Percentiles rank a stretch among this genome's conserved stretches.
phyloP scores from a whole-genome alignment of 345 rosid species.

The Populus nigra region DNA sequence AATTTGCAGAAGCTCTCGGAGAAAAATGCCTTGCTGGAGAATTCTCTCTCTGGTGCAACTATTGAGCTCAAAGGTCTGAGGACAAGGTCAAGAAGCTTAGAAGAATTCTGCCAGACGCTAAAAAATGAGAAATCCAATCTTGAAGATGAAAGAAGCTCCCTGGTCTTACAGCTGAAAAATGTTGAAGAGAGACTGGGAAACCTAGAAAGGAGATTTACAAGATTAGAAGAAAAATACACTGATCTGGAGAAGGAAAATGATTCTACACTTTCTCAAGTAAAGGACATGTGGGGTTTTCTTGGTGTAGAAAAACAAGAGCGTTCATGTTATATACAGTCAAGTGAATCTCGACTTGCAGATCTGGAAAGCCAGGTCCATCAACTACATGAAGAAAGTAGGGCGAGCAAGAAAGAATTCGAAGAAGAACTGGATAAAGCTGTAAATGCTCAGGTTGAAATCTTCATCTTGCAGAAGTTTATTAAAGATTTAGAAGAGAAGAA shows the following conservation, averaged over 20 bases:
- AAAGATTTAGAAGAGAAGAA: constrained; percentile 37
- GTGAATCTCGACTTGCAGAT: constrained; percentile 60
- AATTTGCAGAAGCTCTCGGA: constrained; percentile 30
- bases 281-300: constrained; percentile 46
- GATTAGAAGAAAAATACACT: constrained; percentile 38
- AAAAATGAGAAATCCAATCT: constrained; percentile 27
- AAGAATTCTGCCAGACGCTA: constrained; percentile 29
- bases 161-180: constrained; percentile 27
- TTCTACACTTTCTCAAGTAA: constrained; percentile 19
- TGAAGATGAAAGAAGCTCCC: constrained; percentile 21
- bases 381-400: constrained; percentile 62
- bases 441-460: constrained; percentile 33
- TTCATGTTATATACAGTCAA: constrained; percentile 46
- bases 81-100: constrained; percentile 27
- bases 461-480: constrained; percentile 34
- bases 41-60: constrained; percentile 25
- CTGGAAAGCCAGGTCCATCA: constrained; percentile 62
- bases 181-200: constrained; percentile 45
- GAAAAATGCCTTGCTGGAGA: constrained; percentile 24
- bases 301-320: constrained; percentile 59
- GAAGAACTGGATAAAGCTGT: constrained; percentile 70
- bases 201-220: constrained; percentile 63
- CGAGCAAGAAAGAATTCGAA: constrained; percentile 54
- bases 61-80: constrained; percentile 28
- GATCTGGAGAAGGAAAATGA: constrained; percentile 29